Base-by-base conservation (phyloP, 176 grass and related monocot species). In the Alloteropsis semialata region DNA sequence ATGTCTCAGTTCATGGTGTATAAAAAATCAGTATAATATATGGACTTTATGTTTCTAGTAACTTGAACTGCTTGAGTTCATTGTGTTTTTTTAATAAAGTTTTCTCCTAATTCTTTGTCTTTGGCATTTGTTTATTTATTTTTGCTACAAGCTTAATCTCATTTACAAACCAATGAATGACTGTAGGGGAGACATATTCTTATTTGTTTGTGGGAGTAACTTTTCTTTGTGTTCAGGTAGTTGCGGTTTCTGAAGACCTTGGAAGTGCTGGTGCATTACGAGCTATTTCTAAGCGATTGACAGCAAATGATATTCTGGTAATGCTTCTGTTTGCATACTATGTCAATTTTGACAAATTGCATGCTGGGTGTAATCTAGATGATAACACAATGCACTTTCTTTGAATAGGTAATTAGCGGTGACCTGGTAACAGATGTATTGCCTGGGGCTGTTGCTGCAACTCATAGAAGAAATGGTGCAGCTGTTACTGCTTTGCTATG, bases 381-480 rank as follows among this genome's bases (percentile, higher is more conserved):
- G 42, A 32, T 78, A 67, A 86, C 49, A 33, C 39, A 78, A 25
- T 43, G 25, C 34, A 3, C 24, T 22, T 36, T 81, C 0, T 88
- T 79, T 79, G 78, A 90, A 70, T 74, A 99, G 93, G 84, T 99
- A 80, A 56, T 99, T 61, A 99, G 90, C 12, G 91, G 96, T 33
- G 96, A 99, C 76, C 80, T 99, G 34, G 93, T 99, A 75, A 93
- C 93, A 45, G 96, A 99, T 85, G 91, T 99, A 27, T 80, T 89
- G 61, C 96, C 93, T 74, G 96, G 96, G 34, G 90, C 96, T 67
- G 82, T 99, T 49, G 93, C 96, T 82, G 89, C 93, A 68, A 96
- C 96, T 80, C 96, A 99, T 65, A 93, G 96, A 86, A 96, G 85
- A 84, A 92, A 96, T 76, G 89, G 96, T 83, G 96, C 96, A 54